Conservation (phyloP, 2,329 filamentous ascomycete species). For the Lasiodiplodia gonubiensis region DNA sequence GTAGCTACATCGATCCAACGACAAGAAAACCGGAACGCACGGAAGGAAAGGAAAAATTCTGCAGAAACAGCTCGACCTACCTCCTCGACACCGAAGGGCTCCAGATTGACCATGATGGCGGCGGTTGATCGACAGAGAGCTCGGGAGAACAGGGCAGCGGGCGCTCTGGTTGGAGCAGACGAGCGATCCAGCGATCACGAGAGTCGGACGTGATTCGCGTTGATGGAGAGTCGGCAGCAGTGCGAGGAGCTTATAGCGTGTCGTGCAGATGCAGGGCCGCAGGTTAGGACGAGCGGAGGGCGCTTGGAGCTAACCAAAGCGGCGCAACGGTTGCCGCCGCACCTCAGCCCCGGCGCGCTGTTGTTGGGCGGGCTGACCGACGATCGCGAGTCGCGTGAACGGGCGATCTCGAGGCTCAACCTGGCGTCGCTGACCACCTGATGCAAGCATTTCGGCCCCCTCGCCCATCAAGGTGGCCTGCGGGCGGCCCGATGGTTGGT, state of each 20-base stretch:
- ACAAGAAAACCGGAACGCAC: background rate
- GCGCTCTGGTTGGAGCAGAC: slow-evolving; percentile 17
- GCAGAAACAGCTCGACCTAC: slow-evolving; percentile 6
- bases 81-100: slow-evolving; percentile 24
- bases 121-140: slow-evolving; percentile 11
- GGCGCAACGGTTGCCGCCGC: slow-evolving; percentile 21
- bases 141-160: slow-evolving; percentile 21
- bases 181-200: slow-evolving; percentile 18
- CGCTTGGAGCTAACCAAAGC: background rate
- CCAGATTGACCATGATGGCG: slow-evolving; percentile 31
- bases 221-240: background rate
- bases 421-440: slow-evolving; percentile 8
- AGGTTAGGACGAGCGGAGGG: slow-evolving; percentile 2
- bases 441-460: background rate
- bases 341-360: background rate
- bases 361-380: slow-evolving; percentile 3
- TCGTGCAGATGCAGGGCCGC: slow-evolving; percentile 21
- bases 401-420: slow-evolving; percentile 16
- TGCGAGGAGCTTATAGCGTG: slow-evolving; percentile 22
- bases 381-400: slow-evolving; percentile 20
- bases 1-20: background rate
- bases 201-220: slow-evolving; percentile 7
- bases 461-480: background rate
- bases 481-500: background rate
- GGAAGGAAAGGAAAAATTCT: background rate